Base-by-base conservation (phyloP, 2,329 filamentous ascomycete species). In the Verticillium nonalfalfae region DNA sequence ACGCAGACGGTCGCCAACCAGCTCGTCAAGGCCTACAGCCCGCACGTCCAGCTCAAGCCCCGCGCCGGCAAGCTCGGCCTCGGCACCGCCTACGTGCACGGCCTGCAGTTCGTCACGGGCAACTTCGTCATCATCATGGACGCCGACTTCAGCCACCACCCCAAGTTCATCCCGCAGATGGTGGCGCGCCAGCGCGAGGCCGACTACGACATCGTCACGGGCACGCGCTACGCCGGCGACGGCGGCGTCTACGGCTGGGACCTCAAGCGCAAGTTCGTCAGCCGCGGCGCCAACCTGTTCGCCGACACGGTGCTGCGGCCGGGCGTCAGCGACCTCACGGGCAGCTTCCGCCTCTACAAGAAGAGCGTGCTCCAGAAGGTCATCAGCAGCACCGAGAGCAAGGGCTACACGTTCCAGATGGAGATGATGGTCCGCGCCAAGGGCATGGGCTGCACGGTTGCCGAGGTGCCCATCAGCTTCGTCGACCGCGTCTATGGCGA, bases 121-220 rank as follows among this genome's bases (percentile, higher is more conserved):
- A 97, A 96, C 84, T 98, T 88, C 73, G 91, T 99, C 74, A 91
- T 99, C 82, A 99, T 99, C 84, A 99, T 99, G 95, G 95, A 99
- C 81, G 95, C 96, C 78, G 95, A 99, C 79, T 99, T 99, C 84
- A 92, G 87, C 69, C 95, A 99, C 81, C 95, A 99, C 82, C 95
- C 95, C 73, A 99, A 98, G 80, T 99, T 98, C 85, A 97, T 99
- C 77, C 88, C 93, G 60, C 83, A 89, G 73, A 98, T 99, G 92
- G 91, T 99, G 70, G 84, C 84, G 63, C 85, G 88, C 67, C 95
- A 98, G 77, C 85, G 86, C 75, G 75, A 74, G 64, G 88, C 81
- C 66, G 87, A 92, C 80, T 96, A 92, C 80, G 95, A 99, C 73
- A 99, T 99, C 69, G 93, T 99, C 56, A 98, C 94, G 1, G 95